Base-by-base conservation (phyloP, 345 rosid genomes). In the Clarkia xantiana region DNA sequence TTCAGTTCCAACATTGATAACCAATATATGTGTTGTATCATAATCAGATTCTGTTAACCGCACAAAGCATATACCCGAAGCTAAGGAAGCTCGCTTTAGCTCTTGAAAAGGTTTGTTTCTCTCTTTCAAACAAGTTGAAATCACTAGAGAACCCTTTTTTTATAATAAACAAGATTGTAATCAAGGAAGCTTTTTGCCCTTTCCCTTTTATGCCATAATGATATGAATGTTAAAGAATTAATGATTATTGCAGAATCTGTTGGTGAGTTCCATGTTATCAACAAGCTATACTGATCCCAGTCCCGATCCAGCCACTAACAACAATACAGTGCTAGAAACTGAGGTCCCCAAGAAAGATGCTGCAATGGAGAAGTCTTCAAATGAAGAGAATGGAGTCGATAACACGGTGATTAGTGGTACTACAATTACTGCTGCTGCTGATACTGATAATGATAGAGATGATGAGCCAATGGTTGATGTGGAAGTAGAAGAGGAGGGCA, bases 31-130 rank as follows among this genome's bases (percentile, higher is more conserved):
- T 10, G 22, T 23, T 16, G 23, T 58, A 20, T 42, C 13, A 13
- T 53, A 34, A 47, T 54, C 84, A 91, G 98, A 79, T 86, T 58
- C 70, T 91, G 51, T 68, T 86, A 67, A 78, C 68, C 51, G 93
- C 96, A 19, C 71, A 67, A 62, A 71, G 55, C 66, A 84, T 84
- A 64, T 86, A 91, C 58, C 94, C 93, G 12, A 86, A 77, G 55
- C 84, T 86, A 61, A 74, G 93, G 45, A 91, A 91, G 75, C 96
- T 86, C 53, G 89, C 96, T 60, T 74, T 84, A 43, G 98, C 98
- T 34, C 73, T 91, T 53, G 98, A 86, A 71, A 91, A 91, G 84
- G 96, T 81, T 55, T 6, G 36, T 34, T 15, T 20, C n/a, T 22
- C 14, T 45, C 15, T 47, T 23, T 29, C 39, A 20, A 22, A 20